Evolutionary conservation across 805 yeast genomes (phyloP).

Genomic region (Candida ovalis): DNA sequence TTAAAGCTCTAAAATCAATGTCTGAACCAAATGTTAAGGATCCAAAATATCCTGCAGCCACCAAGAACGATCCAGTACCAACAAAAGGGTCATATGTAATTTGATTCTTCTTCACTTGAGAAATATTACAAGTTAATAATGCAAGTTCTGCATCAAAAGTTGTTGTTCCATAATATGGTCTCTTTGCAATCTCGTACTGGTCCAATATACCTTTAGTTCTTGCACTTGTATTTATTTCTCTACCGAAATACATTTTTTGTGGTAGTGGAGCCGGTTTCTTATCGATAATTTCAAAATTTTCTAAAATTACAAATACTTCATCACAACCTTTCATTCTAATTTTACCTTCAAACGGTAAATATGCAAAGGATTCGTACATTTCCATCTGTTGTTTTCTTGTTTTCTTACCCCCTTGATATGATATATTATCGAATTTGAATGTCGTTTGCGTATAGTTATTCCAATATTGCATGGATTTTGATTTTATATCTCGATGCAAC

Average conservation of each 20-base stretch:
- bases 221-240: constrained; percentile 60
- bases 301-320: constrained; percentile 65
- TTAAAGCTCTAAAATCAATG: constrained; percentile 75
- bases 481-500: constrained; percentile 50
- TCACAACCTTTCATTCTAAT: constrained; percentile 78
- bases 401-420: constrained; percentile 66
- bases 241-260: constrained; percentile 64
- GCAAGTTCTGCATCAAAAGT: constrained; percentile 95
- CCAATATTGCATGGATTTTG: constrained; percentile 28
- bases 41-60: constrained; percentile 83
- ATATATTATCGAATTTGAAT: constrained; percentile 81
- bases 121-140: constrained; percentile 81
- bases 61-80: constrained; percentile 93
- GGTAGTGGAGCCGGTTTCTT: constrained; percentile 45
- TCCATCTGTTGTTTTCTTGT: constrained; percentile 46
- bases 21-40: constrained; percentile 83
- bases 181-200: constrained; percentile 70
- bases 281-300: constrained; percentile 50
- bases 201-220: constrained; percentile 65
- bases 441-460: constrained; percentile 39
- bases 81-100: constrained; percentile 91
- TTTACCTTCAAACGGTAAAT: constrained; percentile 70
- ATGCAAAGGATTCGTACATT: constrained; percentile 68
- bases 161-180: constrained; percentile 92
- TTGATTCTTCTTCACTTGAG: constrained; percentile 61